A percentile compares a stretch with the other conserved stretches of the same genome.
Evolutionary conservation across 192 early-diverging fungal species (phyloP).

Genomic region (Dissophora ornata): DNA sequence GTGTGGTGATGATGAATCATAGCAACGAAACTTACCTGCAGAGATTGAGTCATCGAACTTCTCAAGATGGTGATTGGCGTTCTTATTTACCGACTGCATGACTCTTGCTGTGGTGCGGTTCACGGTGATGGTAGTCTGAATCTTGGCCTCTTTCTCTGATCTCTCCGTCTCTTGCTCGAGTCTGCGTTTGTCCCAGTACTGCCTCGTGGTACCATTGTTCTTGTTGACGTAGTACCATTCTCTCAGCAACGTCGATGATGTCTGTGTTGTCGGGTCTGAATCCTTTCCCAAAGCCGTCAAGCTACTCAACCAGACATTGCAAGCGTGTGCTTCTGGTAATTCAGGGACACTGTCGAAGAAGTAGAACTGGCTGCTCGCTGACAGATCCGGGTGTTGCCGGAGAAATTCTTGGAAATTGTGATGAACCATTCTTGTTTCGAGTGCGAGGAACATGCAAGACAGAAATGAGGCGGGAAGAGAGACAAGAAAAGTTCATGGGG

Average conservation of each 20-base stretch:
- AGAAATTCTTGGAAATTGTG: constrained; percentile 15
- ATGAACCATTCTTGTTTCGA: constrained; percentile 11
- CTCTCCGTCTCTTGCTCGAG: constrained; percentile 7
- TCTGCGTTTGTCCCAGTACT: constrained; percentile 9
- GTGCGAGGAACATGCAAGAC: neutral
- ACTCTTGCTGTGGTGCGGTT: constrained; percentile 26
- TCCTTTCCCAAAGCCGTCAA: constrained; percentile 16
- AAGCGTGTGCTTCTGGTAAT: constrained; percentile 27
- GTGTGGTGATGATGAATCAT: constrained; percentile 9
- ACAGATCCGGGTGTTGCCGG: constrained; percentile 11
- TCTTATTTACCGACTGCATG: constrained; percentile 11
- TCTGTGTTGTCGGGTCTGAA: constrained; percentile 7
- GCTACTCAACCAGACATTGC: constrained; percentile 14
- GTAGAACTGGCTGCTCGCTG: constrained; percentile 21
- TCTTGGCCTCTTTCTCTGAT: constrained; percentile 9
- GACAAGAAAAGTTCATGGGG: neutral
- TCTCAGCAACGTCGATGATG: constrained; percentile 13
- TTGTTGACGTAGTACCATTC: constrained; percentile 10
- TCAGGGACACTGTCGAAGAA: constrained; percentile 17
- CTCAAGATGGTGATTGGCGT: constrained; percentile 13
- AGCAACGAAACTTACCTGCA: constrained; percentile 3
- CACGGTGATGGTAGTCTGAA: constrained; percentile 14
- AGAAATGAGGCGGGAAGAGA: neutral
- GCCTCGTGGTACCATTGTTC: constrained; percentile 12
- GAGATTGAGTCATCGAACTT: constrained; percentile 10